Base-by-base conservation (phyloP, 2,329 filamentous ascomycete genomes). In the Whalleya microplaca region DNA sequence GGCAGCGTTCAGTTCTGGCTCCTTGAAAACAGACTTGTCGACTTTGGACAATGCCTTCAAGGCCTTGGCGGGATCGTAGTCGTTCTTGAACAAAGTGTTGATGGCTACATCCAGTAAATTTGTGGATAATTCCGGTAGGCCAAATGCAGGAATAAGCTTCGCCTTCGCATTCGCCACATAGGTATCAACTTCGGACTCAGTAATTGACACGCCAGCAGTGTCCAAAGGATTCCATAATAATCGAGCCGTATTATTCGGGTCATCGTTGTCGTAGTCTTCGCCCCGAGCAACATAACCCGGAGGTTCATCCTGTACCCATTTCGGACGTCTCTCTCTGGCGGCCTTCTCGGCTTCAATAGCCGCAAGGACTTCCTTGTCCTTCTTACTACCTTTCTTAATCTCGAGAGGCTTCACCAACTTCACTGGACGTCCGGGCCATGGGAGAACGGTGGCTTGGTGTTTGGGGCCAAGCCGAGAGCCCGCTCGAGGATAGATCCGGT, bases 401-500 rank as follows among this genome's bases (percentile, higher is more conserved):
- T 98, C 93, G 0, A 87, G 80, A 3, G 92, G 87, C 72, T 96
- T 97, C 60, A 96, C 91, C 55, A 96, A 90, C 72, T 96, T 83
- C n/a, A 98, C 88, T 0, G 92, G 88, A 51, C 86, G 86, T 4
- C 94, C 95, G 53, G 89, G 89, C 95, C 95, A 99, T 5, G 90
- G 82, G 47, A 84, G 80, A 32, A 96, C 90, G 64, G 87, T 88
- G 3, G 95, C 94, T 77, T 99, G 95, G 73, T 98, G 92, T 53
- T 92, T 87, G 9, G 92, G 91, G 7, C 95, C 95, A 40, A 98
- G 80, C 40, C 95, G 89, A 53, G 95, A 98, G 71, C 93, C 96
- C 16, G 95, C 94, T 63, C 95, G 89, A 8, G 95, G 95, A 70
- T 98, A 98, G 63, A 99, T 98, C 62, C 95, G 88, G 73, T 99